These are phyloP conservation scores for Ascochyta clinopodiicola DNA, from an alignment of 2,329 filamentous ascomycete genomes.

Conservation along the genomic window DNA sequence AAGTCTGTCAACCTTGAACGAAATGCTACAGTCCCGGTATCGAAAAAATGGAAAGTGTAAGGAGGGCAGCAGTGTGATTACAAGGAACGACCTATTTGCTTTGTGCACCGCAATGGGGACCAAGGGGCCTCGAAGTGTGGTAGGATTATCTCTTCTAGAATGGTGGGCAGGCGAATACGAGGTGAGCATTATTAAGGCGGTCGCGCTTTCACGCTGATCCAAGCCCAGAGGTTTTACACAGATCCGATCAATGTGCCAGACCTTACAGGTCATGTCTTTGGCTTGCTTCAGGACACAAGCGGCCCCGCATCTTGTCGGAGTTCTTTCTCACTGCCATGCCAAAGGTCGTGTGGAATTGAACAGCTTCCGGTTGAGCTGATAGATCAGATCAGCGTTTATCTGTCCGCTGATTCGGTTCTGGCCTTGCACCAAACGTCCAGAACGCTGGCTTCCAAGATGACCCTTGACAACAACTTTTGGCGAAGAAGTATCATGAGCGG, in stretches of 20 bases:
- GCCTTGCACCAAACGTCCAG: conserved; percentile 30
- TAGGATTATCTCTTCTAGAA: conserved; percentile 26
- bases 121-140: conserved; percentile 29
- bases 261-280: conserved; percentile 17
- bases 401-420: conserved; percentile 24
- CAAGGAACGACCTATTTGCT: conserved; percentile 28
- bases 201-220: neutral
- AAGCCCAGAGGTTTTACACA: conserved; percentile 31
- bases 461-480: conserved; percentile 37
- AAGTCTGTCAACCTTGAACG: conserved; percentile 16
- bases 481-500: conserved; percentile 27
- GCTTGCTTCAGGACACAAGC: conserved; percentile 19
- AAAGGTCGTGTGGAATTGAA: neutral
- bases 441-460: conserved; percentile 23
- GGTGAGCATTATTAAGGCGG: conserved; percentile 8
- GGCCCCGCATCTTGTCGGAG: neutral
- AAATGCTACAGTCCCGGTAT: conserved; percentile 23
- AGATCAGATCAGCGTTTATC: conserved; percentile 8
- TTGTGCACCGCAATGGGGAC: conserved; percentile 13
- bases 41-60: neutral
- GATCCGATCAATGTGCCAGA: conserved; percentile 24
- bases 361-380: conserved; percentile 8
- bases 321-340: neutral
- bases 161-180: conserved; percentile 37
- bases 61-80: neutral